These are phyloP conservation scores for Rhizophora apiculata DNA, from an alignment of 345 rosid species.

Conservation along the genomic window DNA sequence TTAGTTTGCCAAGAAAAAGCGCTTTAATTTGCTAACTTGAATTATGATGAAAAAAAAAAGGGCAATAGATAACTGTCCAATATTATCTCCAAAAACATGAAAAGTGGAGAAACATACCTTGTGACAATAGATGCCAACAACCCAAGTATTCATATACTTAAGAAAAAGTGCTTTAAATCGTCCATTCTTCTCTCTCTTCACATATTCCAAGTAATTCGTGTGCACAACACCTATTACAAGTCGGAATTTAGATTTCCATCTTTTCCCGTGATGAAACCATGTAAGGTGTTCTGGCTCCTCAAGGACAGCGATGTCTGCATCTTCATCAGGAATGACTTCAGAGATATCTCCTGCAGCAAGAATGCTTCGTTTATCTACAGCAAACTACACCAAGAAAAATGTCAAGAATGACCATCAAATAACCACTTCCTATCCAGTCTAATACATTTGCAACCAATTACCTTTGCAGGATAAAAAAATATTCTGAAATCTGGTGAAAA, in stretches of 20 bases:
- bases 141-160: slow-evolving; percentile 64
- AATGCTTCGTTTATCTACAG: slow-evolving; percentile 82
- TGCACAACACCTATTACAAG: slow-evolving; percentile 75
- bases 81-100: too few relatives aligned
- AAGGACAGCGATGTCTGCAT: slow-evolving; percentile 87
- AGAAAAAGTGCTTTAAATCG: slow-evolving; percentile 57
- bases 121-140: slow-evolving; percentile 87
- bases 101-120: slow-evolving; percentile 45
- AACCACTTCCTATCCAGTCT: background rate
- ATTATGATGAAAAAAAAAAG: too few relatives aligned
- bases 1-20: too few relatives aligned
- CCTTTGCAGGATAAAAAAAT: slow-evolving; percentile 86
- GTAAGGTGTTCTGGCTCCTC: slow-evolving; percentile 99
- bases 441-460: slow-evolving; percentile 19
- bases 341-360: slow-evolving; percentile 87
- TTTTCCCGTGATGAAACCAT: slow-evolving; percentile 97
- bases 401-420: slow-evolving; percentile 6
- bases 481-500: slow-evolving; percentile 51
- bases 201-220: slow-evolving; percentile 91
- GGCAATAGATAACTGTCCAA: too few relatives aligned
- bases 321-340: slow-evolving; percentile 65
- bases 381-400: slow-evolving; percentile 53
- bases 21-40: too few relatives aligned
- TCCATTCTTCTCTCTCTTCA: slow-evolving; percentile 82
- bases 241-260: slow-evolving; percentile 82